These are phyloP conservation scores for Evernia prunastri DNA, from an alignment of 495 filamentous ascomycete genomes.

Conservation along the genomic window DNA sequence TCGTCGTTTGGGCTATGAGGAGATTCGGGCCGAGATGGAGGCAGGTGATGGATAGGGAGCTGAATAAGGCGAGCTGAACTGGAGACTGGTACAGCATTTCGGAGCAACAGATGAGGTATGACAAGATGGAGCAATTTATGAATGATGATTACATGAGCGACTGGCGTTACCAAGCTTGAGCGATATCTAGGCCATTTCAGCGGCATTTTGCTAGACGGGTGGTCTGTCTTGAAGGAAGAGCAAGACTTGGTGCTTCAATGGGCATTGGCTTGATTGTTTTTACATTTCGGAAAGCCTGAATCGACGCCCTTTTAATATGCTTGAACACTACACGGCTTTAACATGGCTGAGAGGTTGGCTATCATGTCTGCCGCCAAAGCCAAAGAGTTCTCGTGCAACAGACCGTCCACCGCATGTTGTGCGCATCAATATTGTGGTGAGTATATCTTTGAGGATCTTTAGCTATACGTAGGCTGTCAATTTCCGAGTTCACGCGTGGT, in stretches of 20 bases:
- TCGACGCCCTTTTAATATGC: not conserved
- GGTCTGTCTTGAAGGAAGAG: not conserved
- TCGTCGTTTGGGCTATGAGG: conserved; percentile 61
- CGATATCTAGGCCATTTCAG: not conserved
- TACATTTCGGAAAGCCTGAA: not conserved
- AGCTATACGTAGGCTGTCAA: not conserved
- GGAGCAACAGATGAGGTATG: not conserved
- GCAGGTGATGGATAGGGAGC: conserved; percentile 53
- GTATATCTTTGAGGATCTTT: not conserved
- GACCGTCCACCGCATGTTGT: no score
- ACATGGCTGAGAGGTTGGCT: no score
- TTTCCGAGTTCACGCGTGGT: conserved; percentile 24
- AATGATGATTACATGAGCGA: conserved; percentile 3
- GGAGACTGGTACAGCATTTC: not conserved
- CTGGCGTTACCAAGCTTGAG: not conserved
- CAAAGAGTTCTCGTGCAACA: no score
- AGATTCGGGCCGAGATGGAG: conserved; percentile 63
- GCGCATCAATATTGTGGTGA: no score
- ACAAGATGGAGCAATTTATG: not conserved
- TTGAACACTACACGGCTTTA: not conserved
- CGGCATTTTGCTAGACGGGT: not conserved
- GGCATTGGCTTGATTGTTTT: not conserved
- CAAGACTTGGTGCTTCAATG: not conserved
- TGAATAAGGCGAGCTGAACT: conserved; percentile 10
- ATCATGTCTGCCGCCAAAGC: no score